Base-by-base conservation (phyloP, 495 filamentous ascomycete species). In the Aspergillus ellipticus region DNA sequence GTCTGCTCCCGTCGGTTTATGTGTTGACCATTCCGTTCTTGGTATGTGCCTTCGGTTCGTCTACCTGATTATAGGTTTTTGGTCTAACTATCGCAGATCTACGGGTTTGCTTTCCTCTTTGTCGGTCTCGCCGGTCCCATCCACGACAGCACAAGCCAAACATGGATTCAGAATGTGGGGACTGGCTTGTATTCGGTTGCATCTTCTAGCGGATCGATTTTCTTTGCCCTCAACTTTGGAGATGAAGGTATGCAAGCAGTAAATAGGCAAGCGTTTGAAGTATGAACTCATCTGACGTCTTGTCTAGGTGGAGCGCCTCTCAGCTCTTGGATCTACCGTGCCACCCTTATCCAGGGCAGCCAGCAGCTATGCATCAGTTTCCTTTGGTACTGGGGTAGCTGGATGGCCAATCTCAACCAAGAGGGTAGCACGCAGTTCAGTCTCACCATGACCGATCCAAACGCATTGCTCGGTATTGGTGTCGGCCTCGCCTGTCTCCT, bases 41-140 rank as follows among this genome's bases (percentile, higher is more conserved):
- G 45, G 45, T 48, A n/a, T 8, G 45, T 9, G 5, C 13, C 13
- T n/a, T 17, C 4, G 6, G n/a, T 22, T 45, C 9, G 11, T 45
- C 41, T n/a, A n/a, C n/a, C n/a, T 42, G 6, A 8, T 17, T 19
- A 13, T n/a, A 22, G 1, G 45, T 17, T 16, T 17, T 16, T 4
- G 6, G 13, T 16, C 28, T n/a, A 48, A 24, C 4, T 1, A 28
- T 29, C 45, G 22, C 45, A 48, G 45, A 48, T 48, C 22, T 89
- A 85, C 58, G 85, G 83, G 4, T 51, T 79, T 0, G 85, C 84
- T 9, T 88, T 89, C 66, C 68, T 87, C 49, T 62, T 88, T 6
- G 77, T 89, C 39, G 86, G 85, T 10, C 57, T 86, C 22, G 80
- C 84, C 16, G 45, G 45, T 48, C 22, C 45, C 24, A 29, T 48